Base-by-base conservation (phyloP, 2,329 filamentous ascomycete genomes). In the Xylaria sp. region DNA sequence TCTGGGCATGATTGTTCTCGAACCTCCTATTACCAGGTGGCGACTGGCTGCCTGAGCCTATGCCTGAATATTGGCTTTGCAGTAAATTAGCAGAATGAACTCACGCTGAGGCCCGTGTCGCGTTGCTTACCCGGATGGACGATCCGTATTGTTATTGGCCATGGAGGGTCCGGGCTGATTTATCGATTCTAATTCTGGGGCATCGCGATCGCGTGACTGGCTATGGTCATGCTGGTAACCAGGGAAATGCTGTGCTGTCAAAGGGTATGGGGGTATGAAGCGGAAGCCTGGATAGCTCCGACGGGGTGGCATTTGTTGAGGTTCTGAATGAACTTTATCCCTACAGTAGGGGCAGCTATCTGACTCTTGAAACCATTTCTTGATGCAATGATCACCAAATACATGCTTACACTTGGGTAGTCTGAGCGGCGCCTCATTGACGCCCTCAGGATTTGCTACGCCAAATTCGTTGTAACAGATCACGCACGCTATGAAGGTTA, bases 381-480 rank as follows among this genome's bases (percentile, higher is more conserved):
- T 88, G 71, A 91, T 88, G 76, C 89, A 91, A 72, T 86, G 83
- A 65, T 89, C 84, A 20, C 89, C 89, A 76, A 91, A 91, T 6
- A 90, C 77, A 72, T 91, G 89, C 71, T 86, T 88, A 81, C 89
- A 91, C 71, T 83, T 86, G 2, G 89, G 88, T 20, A 90, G 77
- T 23, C 86, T 85, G 17, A 90, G 76, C 0, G 89, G 87, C 2
- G 78, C 80, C 74, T 91, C 89, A 54, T 81, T 83, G 23, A 87
- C 78, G 1, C 88, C 88, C 70, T 90, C 89, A 0, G 88, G 87
- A 33, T 84, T 88, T 66, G 80, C 76, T 15, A 84, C 80, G 40
- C 87, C 87, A 72, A 86, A 90, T 9, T 89, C 87, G 70, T 89
- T 89, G 74, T 90, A 90, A 78, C 88, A 90, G 67, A 90, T 90